Evolutionary conservation across 2,329 filamentous ascomycete species (phyloP).

Genomic region (Ophiocordyceps camponoti-floridani): DNA sequence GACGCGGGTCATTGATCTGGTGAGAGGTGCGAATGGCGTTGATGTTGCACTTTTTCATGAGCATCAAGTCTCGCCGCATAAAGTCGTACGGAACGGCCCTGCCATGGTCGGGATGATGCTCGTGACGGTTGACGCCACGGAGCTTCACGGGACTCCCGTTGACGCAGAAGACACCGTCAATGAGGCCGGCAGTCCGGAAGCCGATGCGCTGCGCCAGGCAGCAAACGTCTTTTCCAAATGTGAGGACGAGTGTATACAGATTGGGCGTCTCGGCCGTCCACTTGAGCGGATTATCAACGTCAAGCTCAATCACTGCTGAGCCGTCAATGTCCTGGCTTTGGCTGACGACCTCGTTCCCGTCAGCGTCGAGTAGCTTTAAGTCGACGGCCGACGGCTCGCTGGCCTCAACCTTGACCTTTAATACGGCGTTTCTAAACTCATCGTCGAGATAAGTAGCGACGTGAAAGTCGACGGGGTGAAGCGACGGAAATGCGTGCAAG

Average conservation of each 20-base stretch:
- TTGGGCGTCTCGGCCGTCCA: conserved; percentile 55
- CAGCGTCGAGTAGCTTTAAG: conserved; percentile 17
- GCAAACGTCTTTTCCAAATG: conserved; percentile 12
- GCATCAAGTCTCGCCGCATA: conserved; percentile 40
- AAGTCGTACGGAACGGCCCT: conserved; percentile 42
- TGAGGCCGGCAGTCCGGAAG: conserved; percentile 44
- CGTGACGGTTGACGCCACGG: conserved; percentile 52
- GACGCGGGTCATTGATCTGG: conserved; percentile 40
- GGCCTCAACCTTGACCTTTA: conserved; percentile 27
- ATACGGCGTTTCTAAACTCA: conserved; percentile 31
- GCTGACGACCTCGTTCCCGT: conserved; percentile 8
- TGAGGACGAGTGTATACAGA: conserved; percentile 33
- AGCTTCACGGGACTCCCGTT: conserved; percentile 48
- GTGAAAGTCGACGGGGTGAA: conserved; percentile 36
- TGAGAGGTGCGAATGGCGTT: conserved; percentile 54
- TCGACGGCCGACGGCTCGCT: conserved; percentile 13
- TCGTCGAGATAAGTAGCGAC: conserved; percentile 37
- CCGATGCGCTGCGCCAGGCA: conserved; percentile 37
- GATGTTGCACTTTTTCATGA: conserved; percentile 53
- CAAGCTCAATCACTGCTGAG: conserved; percentile 22
- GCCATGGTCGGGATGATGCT: conserved; percentile 46
- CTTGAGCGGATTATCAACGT: conserved; percentile 32
- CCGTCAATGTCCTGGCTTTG: conserved; percentile 8
- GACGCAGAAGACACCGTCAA: conserved; percentile 41
- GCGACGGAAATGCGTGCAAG: conserved; percentile 40